phyloP scores from a whole-genome alignment of 257 asterid species.

The Primulina eburnea region DNA sequence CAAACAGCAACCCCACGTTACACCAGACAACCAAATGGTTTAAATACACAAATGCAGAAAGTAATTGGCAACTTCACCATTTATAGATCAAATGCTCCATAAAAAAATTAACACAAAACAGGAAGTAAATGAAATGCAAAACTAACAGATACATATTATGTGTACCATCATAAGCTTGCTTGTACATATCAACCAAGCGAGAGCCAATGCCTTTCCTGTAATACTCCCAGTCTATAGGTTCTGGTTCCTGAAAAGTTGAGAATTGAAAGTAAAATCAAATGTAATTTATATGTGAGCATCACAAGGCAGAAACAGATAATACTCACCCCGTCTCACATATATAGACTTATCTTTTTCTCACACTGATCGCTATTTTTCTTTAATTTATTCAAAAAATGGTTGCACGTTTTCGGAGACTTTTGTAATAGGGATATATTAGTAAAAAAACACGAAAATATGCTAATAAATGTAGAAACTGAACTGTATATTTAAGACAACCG shows the following conservation, averaged over 20 bases:
- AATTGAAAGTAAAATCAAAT: conserved; percentile 6
- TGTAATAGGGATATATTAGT: no score
- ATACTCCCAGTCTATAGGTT: conserved; percentile 87
- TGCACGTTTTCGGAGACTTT: no score
- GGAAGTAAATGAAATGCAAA: conserved; percentile 2
- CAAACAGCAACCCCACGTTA: background rate
- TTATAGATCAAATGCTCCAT: background rate
- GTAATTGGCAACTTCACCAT: background rate
- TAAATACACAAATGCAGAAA: background rate
- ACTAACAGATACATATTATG: conserved; percentile 7
- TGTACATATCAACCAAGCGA: conserved; percentile 90
- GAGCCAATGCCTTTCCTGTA: conserved; percentile 90
- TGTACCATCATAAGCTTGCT: conserved; percentile 87
- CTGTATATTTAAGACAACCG: no score
- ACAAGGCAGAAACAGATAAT: no score
- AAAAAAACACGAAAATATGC: no score
- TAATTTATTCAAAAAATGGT: no score
- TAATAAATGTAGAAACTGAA: no score
- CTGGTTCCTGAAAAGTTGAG: conserved; percentile 66
- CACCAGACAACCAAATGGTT: background rate
- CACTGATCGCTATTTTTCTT: no score
- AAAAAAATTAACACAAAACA: background rate
- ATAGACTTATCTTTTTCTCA: no score
- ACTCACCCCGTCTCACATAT: no score
- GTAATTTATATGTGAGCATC: no score